Evolutionary conservation across 2,329 filamentous ascomycete genomes (phyloP).

Genomic region (Colletotrichum magnum): DNA sequence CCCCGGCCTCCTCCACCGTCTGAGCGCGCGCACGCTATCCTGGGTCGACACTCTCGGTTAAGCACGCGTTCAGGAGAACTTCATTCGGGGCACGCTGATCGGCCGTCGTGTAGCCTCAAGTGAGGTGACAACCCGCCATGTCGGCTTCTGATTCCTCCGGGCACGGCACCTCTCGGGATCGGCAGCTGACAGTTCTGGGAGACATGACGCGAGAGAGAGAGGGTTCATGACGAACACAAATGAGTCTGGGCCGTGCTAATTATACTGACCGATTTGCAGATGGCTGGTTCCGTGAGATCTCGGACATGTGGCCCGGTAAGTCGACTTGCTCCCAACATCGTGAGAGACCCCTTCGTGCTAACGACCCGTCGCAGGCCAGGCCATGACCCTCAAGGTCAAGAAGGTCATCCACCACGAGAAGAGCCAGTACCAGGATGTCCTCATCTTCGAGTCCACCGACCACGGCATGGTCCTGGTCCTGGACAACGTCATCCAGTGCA

Average conservation of each 20-base stretch:
- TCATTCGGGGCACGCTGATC: slow-evolving; percentile 22
- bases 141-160: slow-evolving; percentile 6
- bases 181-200: slow-evolving; percentile 14
- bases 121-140: slow-evolving; percentile 13
- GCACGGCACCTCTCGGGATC: slow-evolving; percentile 17
- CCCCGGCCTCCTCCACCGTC: slow-evolving; percentile 33
- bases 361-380: slow-evolving; percentile 76
- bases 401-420: slow-evolving; percentile 99
- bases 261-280: slow-evolving; percentile 66
- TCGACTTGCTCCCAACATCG: slow-evolving; percentile 18
- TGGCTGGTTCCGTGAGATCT: slow-evolving; percentile 99
- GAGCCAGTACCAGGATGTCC: slow-evolving; percentile 98
- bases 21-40: slow-evolving; percentile 31
- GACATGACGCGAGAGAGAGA: slow-evolving; percentile 1
- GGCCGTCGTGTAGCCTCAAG: slow-evolving; percentile 12
- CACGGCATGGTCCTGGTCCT: slow-evolving; percentile 96
- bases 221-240: slow-evolving; percentile 15
- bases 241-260: slow-evolving; percentile 25
- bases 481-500: slow-evolving; percentile 99
- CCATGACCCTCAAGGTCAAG: slow-evolving; percentile 98
- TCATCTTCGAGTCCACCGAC: slow-evolving; percentile 98
- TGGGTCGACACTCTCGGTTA: slow-evolving; percentile 40
- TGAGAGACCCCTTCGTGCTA: neutral
- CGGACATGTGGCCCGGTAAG: slow-evolving; percentile 92
- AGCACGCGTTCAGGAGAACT: slow-evolving; percentile 32